These are phyloP conservation scores for Mollisia scopiformis DNA, from an alignment of 2,329 filamentous ascomycete species.

Conservation along the genomic window DNA sequence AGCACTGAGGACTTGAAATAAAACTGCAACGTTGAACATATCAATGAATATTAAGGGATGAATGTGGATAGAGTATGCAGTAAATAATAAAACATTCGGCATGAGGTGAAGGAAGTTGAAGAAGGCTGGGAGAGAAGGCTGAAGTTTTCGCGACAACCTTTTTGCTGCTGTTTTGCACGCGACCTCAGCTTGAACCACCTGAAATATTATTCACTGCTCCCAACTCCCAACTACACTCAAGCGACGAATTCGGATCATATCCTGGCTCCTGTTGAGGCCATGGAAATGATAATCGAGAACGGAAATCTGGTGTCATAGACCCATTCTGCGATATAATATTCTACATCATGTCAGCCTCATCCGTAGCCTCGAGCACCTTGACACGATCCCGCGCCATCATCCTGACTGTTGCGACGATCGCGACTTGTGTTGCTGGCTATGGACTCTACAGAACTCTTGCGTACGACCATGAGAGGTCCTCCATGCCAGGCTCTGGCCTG, in stretches of 20 bases:
- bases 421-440: slow-evolving; percentile 60
- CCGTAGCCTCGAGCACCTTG: slow-evolving; percentile 54
- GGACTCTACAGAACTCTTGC: slow-evolving; percentile 53
- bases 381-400: slow-evolving; percentile 59
- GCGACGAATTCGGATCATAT: too few relatives aligned
- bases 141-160: neutral
- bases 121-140: slow-evolving; percentile 9
- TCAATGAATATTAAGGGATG: too few relatives aligned
- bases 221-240: too few relatives aligned
- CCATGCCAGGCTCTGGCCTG: slow-evolving; percentile 40
- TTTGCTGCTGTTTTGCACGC: neutral
- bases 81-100: neutral
- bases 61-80: too few relatives aligned
- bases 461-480: slow-evolving; percentile 31
- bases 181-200: neutral
- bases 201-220: too few relatives aligned
- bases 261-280: neutral
- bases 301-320: neutral
- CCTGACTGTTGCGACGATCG: slow-evolving; percentile 56
- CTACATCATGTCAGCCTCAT: slow-evolving; percentile 40
- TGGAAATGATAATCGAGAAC: neutral
- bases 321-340: neutral
- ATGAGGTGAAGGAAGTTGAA: neutral
- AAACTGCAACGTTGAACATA: too few relatives aligned
- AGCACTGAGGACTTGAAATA: too few relatives aligned